These are phyloP conservation scores for Fragaria ananassa DNA, from an alignment of 306 rosid species.

Conservation along the genomic window DNA sequence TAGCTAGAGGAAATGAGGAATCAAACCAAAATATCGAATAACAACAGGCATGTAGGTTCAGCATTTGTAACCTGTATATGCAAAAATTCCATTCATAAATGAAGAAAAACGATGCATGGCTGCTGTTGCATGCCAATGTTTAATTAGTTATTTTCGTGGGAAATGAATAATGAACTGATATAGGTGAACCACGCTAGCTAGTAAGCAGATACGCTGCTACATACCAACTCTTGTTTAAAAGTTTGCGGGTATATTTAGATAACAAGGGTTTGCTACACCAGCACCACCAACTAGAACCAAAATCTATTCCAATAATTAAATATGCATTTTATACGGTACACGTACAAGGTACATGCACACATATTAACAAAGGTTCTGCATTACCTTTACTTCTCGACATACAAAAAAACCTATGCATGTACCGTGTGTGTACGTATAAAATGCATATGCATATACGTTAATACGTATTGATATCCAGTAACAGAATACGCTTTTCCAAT, in stretches of 20 bases:
- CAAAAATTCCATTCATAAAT: neutral
- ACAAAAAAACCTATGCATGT: neutral
- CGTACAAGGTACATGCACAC: no score
- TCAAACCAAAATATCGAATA: neutral
- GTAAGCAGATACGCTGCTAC: neutral
- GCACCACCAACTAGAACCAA: slow-evolving; percentile 33
- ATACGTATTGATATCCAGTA: neutral
- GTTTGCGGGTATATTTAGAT: neutral
- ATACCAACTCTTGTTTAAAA: neutral
- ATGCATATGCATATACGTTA: neutral
- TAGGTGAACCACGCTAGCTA: neutral
- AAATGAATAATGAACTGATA: neutral
- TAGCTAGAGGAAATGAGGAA: neutral
- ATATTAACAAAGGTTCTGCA: no score
- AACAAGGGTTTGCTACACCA: slow-evolving; percentile 32
- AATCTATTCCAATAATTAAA: neutral
- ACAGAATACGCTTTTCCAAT: slow-evolving; percentile 21
- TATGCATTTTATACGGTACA: no score
- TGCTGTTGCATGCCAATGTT: neutral
- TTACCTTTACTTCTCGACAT: neutral
- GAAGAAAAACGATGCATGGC: neutral
- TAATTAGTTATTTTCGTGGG: neutral
- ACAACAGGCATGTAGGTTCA: neutral
- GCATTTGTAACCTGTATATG: neutral
- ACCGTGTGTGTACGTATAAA: no score